Percentiles rank a stretch among this genome's conserved stretches.
phyloP scores from a whole-genome alignment of 176 grass and related monocot species.

The Olyra latifolia region DNA sequence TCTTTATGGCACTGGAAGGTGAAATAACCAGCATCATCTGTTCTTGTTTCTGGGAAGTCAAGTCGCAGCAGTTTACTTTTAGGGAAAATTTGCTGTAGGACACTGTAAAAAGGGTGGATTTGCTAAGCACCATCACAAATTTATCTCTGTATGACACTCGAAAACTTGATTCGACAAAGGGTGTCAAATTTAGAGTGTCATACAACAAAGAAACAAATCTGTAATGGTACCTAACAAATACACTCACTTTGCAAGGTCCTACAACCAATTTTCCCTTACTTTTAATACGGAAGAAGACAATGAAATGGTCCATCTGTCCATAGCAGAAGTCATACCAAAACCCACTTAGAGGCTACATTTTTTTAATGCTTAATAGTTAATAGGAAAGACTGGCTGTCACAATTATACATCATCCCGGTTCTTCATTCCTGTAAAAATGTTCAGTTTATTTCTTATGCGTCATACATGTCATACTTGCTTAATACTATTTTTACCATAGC shows the following conservation, averaged over 20 bases:
- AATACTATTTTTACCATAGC: constrained; percentile 10
- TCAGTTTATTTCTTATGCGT: background rate
- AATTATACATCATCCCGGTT: constrained; percentile 18
- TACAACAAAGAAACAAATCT: too few relatives aligned
- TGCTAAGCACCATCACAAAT: too few relatives aligned
- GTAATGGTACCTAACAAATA: too few relatives aligned
- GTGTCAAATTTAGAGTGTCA: too few relatives aligned
- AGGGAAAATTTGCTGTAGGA: too few relatives aligned
- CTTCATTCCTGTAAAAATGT: background rate
- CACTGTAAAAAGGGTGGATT: too few relatives aligned
- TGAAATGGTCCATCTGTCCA: background rate
- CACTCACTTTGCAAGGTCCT: too few relatives aligned
- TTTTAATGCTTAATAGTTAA: background rate
- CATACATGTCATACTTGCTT: constrained; percentile 9
- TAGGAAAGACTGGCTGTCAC: background rate
- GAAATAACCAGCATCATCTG: constrained; percentile 3
- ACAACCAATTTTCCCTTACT: too few relatives aligned
- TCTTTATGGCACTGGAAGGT: background rate
- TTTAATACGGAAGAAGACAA: background rate
- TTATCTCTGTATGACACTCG: too few relatives aligned
- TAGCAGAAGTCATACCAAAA: background rate
- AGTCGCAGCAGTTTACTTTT: background rate
- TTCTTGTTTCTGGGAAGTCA: constrained; percentile 1
- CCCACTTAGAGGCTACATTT: background rate
- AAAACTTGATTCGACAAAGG: too few relatives aligned